phyloP scores from a whole-genome alignment of 2,329 filamentous ascomycete species.

The Xylaria sp. region DNA sequence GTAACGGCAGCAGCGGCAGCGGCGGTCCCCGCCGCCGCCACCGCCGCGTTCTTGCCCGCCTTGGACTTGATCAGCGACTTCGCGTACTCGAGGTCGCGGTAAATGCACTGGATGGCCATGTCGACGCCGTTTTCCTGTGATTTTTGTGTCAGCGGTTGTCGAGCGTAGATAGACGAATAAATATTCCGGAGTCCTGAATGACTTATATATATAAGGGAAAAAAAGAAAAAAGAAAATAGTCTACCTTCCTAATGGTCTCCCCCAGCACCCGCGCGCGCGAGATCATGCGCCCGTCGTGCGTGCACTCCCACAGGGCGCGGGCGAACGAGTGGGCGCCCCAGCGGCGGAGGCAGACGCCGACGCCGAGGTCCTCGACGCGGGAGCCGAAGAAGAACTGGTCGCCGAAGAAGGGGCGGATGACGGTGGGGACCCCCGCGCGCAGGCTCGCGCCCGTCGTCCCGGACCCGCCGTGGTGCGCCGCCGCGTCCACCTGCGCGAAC shows the following conservation, averaged over 20 bases:
- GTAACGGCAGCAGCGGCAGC: no score
- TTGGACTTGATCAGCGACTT: constrained; percentile 76
- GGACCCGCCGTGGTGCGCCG: constrained; percentile 90
- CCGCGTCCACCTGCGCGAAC: constrained; percentile 90
- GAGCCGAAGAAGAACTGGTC: constrained; percentile 96
- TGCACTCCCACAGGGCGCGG: constrained; percentile 86
- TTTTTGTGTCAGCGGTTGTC: constrained; percentile 33
- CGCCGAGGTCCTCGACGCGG: constrained; percentile 88
- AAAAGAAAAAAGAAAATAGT: no score
- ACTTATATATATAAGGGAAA: no score
- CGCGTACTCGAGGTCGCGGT: constrained; percentile 93
- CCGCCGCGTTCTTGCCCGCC: constrained; percentile 51
- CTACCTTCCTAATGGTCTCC: constrained; percentile 83
- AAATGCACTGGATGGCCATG: constrained; percentile 87
- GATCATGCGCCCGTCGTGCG: constrained; percentile 89
- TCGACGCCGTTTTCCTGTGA: constrained; percentile 85
- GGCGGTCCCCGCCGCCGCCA: constrained; percentile 40
- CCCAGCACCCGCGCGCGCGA: constrained; percentile 80
- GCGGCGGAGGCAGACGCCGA: constrained; percentile 86
- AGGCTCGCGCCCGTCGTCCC: constrained; percentile 94
- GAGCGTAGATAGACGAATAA: constrained; percentile 1
- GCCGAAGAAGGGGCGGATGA: constrained; percentile 95
- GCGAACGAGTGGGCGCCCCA: constrained; percentile 87
- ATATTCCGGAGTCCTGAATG: no score
- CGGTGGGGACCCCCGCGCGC: constrained; percentile 87